phyloP scores from a whole-genome alignment of 371 early-diverging fungal genomes.

The Zancudomyces culisetae region DNA sequence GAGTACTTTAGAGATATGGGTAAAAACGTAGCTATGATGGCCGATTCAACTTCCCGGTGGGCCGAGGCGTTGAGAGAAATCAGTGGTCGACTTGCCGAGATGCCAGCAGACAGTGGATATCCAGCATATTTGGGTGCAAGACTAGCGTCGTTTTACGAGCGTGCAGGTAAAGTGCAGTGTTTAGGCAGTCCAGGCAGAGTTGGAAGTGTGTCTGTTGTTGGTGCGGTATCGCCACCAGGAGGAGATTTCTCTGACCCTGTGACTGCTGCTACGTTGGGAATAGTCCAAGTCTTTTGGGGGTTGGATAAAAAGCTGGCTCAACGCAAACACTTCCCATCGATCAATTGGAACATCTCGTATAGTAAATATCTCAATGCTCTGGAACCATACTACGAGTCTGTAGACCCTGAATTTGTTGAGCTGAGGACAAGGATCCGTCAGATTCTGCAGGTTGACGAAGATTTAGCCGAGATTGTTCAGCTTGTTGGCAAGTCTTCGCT shows the following conservation, averaged over 20 bases:
- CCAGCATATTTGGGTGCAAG: constrained; percentile 99
- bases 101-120: constrained; percentile 99
- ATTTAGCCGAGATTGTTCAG: constrained; percentile 98
- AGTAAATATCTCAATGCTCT: constrained; percentile 97
- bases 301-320: constrained; percentile 99
- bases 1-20: constrained; percentile 99
- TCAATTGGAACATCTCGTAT: constrained; percentile 98
- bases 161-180: constrained; percentile 95
- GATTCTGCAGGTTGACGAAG: constrained; percentile 98
- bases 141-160: constrained; percentile 99
- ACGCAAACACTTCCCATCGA: constrained; percentile 99
- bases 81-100: constrained; percentile 99
- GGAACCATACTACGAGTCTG: constrained; percentile 86
- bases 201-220: constrained; percentile 98
- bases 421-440: constrained; percentile 92
- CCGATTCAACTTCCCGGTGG: constrained; percentile 99
- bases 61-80: constrained; percentile 99
- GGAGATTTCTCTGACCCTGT: constrained; percentile 99
- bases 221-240: constrained; percentile 99
- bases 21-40: constrained; percentile 99
- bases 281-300: constrained; percentile 99
- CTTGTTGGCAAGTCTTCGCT: constrained; percentile 97
- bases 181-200: constrained; percentile 88
- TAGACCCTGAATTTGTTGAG: constrained; percentile 83
- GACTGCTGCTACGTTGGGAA: constrained; percentile 95